Conservation (phyloP, 441 rosid genomes). For the Erodium texanum region DNA sequence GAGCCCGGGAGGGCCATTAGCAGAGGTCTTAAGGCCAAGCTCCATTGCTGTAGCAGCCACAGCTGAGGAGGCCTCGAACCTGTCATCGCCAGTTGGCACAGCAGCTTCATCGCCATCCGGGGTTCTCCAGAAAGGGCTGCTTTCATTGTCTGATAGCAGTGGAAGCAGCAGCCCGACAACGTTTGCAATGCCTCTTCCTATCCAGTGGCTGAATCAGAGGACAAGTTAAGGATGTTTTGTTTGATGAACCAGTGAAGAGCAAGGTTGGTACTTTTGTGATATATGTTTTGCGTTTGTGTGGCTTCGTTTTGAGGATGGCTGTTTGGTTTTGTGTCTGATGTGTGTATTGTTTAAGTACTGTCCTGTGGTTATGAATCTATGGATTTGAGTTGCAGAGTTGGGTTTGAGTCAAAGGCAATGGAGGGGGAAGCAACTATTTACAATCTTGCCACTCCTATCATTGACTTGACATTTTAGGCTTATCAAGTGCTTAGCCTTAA, state of each 20-base stretch:
- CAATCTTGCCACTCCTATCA: too few species aligned
- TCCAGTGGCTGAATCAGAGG: constrained; percentile 20
- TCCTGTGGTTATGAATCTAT: too few species aligned
- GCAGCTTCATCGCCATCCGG: constrained; percentile 17
- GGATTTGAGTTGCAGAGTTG: too few species aligned
- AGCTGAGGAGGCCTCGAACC: background rate
- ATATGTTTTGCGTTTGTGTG: background rate
- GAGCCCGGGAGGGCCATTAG: constrained; percentile 18
- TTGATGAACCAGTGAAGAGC: background rate
- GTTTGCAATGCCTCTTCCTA: constrained; percentile 4
- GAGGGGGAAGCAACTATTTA: too few species aligned
- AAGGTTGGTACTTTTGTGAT: background rate
- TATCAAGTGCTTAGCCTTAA: too few species aligned
- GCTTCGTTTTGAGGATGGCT: too few species aligned
- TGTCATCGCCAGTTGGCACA: background rate
- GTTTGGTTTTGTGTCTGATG: too few species aligned
- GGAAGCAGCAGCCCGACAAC: constrained; percentile 18
- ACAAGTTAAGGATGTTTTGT: background rate
- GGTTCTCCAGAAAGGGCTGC: constrained; percentile 18
- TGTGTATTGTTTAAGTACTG: too few species aligned
- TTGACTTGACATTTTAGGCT: too few species aligned
- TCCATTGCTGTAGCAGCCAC: constrained; percentile 7
- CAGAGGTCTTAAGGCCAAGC: constrained; percentile 17
- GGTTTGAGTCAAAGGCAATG: too few species aligned
- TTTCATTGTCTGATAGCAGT: constrained; percentile 23